These are phyloP conservation scores for Yamadazyma philogaea DNA, from an alignment of 805 yeast genomes.

Conservation along the genomic window DNA sequence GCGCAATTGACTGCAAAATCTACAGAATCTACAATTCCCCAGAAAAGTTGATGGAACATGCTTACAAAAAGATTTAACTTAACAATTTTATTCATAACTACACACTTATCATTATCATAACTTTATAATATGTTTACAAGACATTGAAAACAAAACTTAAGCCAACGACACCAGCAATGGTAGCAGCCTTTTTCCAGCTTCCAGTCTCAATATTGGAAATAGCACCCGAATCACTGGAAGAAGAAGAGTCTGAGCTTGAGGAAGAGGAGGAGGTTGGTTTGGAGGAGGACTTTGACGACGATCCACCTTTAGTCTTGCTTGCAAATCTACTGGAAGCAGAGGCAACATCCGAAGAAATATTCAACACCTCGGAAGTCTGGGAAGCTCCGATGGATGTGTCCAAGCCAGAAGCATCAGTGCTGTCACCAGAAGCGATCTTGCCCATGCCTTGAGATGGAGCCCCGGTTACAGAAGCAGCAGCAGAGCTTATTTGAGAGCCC, in stretches of 20 bases:
- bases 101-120: constrained; percentile 1
- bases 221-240: constrained; percentile 17
- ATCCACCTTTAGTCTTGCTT: background rate
- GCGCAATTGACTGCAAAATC: constrained; percentile 6
- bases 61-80: no score
- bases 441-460: constrained; percentile 18
- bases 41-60: no score
- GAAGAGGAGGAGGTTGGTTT: constrained; percentile 5
- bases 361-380: constrained; percentile 8
- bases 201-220: constrained; percentile 19
- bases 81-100: constrained; percentile 2
- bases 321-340: constrained; percentile 7
- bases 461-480: constrained; percentile 14
- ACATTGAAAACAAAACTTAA: constrained; percentile 32
- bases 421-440: constrained; percentile 13
- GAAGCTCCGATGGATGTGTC: constrained; percentile 17
- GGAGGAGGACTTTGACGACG: constrained; percentile 5
- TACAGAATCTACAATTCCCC: background rate
- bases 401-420: constrained; percentile 10
- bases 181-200: constrained; percentile 37
- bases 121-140: background rate
- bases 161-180: constrained; percentile 36
- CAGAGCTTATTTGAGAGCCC: constrained; percentile 8
- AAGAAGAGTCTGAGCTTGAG: constrained; percentile 12
- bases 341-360: constrained; percentile 14